A percentile compares a stretch with the other conserved stretches of the same genome.
Evolutionary conservation across 2,329 filamentous ascomycete genomes (phyloP).

Genomic region (Leptographium flavum): DNA sequence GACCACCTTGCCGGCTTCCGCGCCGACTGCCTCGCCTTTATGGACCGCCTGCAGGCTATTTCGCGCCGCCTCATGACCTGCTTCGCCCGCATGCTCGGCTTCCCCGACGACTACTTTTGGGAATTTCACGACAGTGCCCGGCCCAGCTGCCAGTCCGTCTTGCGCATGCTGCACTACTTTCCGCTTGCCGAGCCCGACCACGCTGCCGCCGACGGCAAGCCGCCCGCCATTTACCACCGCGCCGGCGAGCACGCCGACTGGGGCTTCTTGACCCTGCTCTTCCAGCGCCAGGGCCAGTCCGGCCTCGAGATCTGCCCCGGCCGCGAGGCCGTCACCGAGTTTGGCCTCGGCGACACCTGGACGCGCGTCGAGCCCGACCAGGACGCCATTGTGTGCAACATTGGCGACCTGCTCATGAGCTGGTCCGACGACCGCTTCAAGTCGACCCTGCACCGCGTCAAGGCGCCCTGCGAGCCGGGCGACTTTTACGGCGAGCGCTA

Average conservation of each 20-base stretch:
- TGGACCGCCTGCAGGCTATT: constrained; percentile 36
- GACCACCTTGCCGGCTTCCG: constrained; percentile 31
- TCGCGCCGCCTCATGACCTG: constrained; percentile 43
- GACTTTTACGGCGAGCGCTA: constrained; percentile 46
- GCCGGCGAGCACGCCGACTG: constrained; percentile 48
- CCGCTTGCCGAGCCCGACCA: constrained; percentile 8
- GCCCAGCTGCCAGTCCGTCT: constrained; percentile 38
- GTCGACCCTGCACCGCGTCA: constrained; percentile 50
- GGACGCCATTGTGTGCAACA: constrained; percentile 48
- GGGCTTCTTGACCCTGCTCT: constrained; percentile 47
- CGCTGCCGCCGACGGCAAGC: constrained; percentile 19
- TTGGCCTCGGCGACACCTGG: constrained; percentile 45
- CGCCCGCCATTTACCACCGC: constrained; percentile 34
- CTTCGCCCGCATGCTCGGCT: constrained; percentile 42
- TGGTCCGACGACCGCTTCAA: constrained; percentile 57
- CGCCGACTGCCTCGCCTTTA: constrained; percentile 30
- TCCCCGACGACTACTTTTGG: constrained; percentile 31
- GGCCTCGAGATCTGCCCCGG: constrained; percentile 53
- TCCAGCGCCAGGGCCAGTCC: constrained; percentile 44
- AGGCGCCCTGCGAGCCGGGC: constrained; percentile 36
- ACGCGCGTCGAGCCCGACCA: constrained; percentile 43
- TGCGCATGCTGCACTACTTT: constrained; percentile 17
- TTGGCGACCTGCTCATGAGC: constrained; percentile 51
- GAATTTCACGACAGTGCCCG: constrained; percentile 34
- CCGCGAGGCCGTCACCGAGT: constrained; percentile 43